Percentiles rank a stretch among this genome's conserved stretches.
phyloP scores from a whole-genome alignment of 345 rosid species.

The Gynandropsis gynandra region DNA sequence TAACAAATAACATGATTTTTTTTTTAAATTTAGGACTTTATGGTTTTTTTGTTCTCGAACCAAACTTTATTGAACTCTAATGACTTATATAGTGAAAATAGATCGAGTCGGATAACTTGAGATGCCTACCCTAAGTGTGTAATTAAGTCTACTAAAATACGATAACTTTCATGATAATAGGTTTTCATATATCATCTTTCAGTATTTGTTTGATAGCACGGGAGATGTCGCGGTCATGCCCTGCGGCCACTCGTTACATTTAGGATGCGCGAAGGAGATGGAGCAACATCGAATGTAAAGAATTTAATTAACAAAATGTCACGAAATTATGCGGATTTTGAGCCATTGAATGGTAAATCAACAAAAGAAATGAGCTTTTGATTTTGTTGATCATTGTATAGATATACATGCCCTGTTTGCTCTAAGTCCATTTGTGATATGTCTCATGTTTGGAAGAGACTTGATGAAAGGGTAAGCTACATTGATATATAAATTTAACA shows the following conservation, averaged over 20 bases:
- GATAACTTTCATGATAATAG: neutral
- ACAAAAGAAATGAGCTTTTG: neutral
- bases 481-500: neutral
- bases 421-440: constrained; percentile 71
- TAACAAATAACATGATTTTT: neutral
- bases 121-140: too few relatives aligned
- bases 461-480: constrained; percentile 73
- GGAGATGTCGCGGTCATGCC: constrained; percentile 48
- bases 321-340: neutral
- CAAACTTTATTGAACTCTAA: too few relatives aligned
- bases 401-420: constrained; percentile 85
- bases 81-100: too few relatives aligned
- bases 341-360: neutral
- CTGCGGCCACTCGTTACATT: constrained; percentile 81
- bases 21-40: too few relatives aligned
- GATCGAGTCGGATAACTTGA: too few relatives aligned
- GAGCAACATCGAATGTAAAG: constrained; percentile 46
- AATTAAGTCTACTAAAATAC: too few relatives aligned
- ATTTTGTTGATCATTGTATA: constrained; percentile 25
- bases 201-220: constrained; percentile 76
- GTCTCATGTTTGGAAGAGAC: constrained; percentile 67
- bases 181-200: neutral
- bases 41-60: too few relatives aligned
- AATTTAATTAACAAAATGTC: neutral
- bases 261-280: constrained; percentile 67